These are phyloP conservation scores for Strobilomyces confusus DNA, from an alignment of 768 basidiomycete genomes.

Conservation along the genomic window DNA sequence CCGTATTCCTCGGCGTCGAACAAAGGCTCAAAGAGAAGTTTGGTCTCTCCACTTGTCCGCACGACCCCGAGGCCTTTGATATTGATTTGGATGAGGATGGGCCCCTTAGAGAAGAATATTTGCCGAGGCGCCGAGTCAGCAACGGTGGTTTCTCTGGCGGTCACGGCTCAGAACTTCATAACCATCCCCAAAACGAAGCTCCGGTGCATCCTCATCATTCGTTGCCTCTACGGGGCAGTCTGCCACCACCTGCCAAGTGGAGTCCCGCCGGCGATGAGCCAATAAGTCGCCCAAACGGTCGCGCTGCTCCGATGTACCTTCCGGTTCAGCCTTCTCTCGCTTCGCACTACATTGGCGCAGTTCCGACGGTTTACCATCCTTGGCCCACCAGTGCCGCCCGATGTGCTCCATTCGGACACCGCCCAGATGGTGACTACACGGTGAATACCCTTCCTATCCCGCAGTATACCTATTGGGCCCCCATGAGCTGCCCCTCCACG, in stretches of 20 bases:
- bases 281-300: slow-evolving; percentile 51
- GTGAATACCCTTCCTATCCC: slow-evolving; percentile 8
- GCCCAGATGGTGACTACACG: slow-evolving; percentile 13
- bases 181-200: slow-evolving; percentile 1
- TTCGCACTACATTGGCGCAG: slow-evolving; percentile 32
- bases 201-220: slow-evolving; percentile 5
- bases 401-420: slow-evolving; percentile 22
- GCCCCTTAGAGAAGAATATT: slow-evolving; percentile 75
- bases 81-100: slow-evolving; percentile 84
- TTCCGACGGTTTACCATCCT: slow-evolving; percentile 29
- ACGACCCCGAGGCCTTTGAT: slow-evolving; percentile 51
- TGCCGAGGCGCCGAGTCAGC: slow-evolving; percentile 59
- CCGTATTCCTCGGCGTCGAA: slow-evolving; percentile 70
- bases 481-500: slow-evolving; percentile 35
- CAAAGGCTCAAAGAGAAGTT: slow-evolving; percentile 53
- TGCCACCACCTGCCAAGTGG: slow-evolving; percentile 80
- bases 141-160: slow-evolving; percentile 11
- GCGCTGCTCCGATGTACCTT: slow-evolving; percentile 55
- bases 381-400: slow-evolving; percentile 18
- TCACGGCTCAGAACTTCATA: neutral
- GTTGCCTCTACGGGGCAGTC: slow-evolving; percentile 10
- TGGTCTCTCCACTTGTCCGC: slow-evolving; percentile 40
- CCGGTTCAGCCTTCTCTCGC: slow-evolving; percentile 55
- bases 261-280: slow-evolving; percentile 79
- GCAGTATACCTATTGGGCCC: slow-evolving; percentile 24